These are phyloP conservation scores for Staphylotrichum longicolle DNA, from an alignment of 495 filamentous ascomycete species.

Conservation along the genomic window DNA sequence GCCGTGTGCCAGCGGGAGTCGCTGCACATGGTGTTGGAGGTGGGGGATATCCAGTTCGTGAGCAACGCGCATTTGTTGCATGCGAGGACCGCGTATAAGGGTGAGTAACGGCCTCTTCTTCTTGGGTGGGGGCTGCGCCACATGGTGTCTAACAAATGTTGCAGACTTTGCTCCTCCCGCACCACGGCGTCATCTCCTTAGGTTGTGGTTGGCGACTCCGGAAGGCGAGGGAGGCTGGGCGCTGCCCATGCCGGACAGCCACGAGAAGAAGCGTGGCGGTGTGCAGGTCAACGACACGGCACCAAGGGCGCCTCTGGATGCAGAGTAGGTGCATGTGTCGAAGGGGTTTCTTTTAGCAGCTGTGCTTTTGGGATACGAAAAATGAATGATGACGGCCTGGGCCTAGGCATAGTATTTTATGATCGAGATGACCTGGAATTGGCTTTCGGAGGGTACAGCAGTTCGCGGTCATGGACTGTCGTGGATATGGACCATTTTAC, in stretches of 20 bases:
- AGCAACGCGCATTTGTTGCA: slow-evolving; percentile 68
- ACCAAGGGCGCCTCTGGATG: slow-evolving; percentile 63
- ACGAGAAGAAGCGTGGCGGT: slow-evolving; percentile 80
- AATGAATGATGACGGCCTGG: too few relatives aligned
- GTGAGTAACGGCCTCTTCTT: slow-evolving; percentile 21
- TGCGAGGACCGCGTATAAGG: slow-evolving; percentile 62
- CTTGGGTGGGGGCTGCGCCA: slow-evolving; percentile 2
- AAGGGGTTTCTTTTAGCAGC: too few relatives aligned
- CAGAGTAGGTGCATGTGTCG: slow-evolving; percentile 50
- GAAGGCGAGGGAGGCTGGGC: slow-evolving; percentile 84
- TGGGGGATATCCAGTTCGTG: slow-evolving; percentile 78
- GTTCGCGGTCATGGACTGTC: too few relatives aligned
- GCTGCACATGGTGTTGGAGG: slow-evolving; percentile 74
- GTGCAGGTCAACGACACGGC: slow-evolving; percentile 79
- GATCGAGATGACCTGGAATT: too few relatives aligned
- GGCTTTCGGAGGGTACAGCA: too few relatives aligned
- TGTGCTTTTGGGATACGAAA: too few relatives aligned
- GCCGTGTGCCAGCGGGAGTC: slow-evolving; percentile 61
- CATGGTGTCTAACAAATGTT: slow-evolving; percentile 16
- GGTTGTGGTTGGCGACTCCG: slow-evolving; percentile 78
- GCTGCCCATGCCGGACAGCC: slow-evolving; percentile 74
- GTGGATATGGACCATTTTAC: too few relatives aligned
- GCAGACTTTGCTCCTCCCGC: slow-evolving; percentile 57
- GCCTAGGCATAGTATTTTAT: too few relatives aligned
- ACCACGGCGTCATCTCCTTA: slow-evolving; percentile 73